phyloP scores from a whole-genome alignment of 768 basidiomycete genomes.

The Favolaschia claudopus region DNA sequence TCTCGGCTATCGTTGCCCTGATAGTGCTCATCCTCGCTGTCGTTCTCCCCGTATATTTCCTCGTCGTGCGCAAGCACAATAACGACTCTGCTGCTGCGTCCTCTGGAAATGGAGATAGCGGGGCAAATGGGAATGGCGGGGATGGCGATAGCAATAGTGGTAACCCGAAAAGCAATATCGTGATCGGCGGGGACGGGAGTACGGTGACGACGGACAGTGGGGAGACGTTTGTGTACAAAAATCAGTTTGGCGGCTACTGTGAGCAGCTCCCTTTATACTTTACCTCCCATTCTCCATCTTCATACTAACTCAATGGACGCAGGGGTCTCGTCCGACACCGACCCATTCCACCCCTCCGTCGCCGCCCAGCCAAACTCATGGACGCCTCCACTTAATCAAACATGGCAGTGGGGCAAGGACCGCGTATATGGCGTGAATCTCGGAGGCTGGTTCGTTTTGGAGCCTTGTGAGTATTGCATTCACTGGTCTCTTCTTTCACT shows the following conservation, averaged over 20 bases:
- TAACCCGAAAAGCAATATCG: slow-evolving; percentile 24
- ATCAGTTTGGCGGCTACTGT: slow-evolving; percentile 62
- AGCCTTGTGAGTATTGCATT: slow-evolving; percentile 55
- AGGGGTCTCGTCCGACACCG: slow-evolving; percentile 69
- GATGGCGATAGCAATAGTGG: neutral
- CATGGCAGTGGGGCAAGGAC: slow-evolving; percentile 74
- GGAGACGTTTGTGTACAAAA: slow-evolving; percentile 62
- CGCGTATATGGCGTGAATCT: slow-evolving; percentile 75
- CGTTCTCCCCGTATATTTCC: slow-evolving; percentile 55
- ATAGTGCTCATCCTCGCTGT: slow-evolving; percentile 49
- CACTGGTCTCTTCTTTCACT: no score
- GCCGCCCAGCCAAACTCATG: slow-evolving; percentile 78
- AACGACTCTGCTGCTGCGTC: neutral
- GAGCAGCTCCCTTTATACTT: no score
- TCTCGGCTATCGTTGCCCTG: no score
- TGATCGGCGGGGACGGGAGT: slow-evolving; percentile 61
- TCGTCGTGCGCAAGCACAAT: slow-evolving; percentile 47
- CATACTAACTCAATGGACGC: slow-evolving; percentile 32
- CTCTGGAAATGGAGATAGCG: neutral
- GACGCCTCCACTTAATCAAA: slow-evolving; percentile 79
- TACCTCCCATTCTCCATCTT: slow-evolving; percentile 3
- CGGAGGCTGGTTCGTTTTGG: slow-evolving; percentile 78
- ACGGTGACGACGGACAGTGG: slow-evolving; percentile 59
- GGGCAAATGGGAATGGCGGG: neutral
- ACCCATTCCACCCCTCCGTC: slow-evolving; percentile 82